Base-by-base conservation (phyloP, 805 yeast genomes). In the Wickerhamiella qilinensis region DNA sequence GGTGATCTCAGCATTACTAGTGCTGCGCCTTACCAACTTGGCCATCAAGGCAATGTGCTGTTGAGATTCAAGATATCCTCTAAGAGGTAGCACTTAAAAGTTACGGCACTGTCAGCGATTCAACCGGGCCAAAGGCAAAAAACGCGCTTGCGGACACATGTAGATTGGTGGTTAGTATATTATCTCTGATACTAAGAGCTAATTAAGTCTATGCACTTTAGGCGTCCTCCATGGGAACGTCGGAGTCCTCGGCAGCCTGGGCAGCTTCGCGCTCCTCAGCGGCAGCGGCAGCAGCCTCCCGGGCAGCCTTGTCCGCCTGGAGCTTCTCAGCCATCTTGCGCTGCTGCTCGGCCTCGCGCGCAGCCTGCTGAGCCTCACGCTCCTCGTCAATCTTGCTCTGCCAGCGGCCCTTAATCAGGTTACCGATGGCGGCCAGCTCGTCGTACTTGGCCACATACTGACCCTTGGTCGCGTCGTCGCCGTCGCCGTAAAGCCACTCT, bases 401-500 rank as follows among this genome's bases (percentile, higher is more conserved):
- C 69, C 83, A 91, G 68, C 98, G 78, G 55, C 95, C 97, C 68
- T 77, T 81, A 65, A 91, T 84, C 51, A 91, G 67, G 71, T 91
- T 88, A 62, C 98, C 98, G 52, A 77, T 68, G 32, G 94, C 73
- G 34, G 95, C 93, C 56, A 91, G 76, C 65, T 91, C 98, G 67
- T 91, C 97, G 66, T 85, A 85, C 66, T 82, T 86, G 57, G 98
- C 97, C 64, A 93, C 77, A 71, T 88, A 91, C 62, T 80, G 83
- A 53, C 91, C 98, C 75, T 91, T 86, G 56, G 86, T 71, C 46
- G 96, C 74, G 62, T 91, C 99, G 59, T 82, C 85, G 57, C 97
- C 97, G 41, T 85, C 98, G 46, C 81, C 94, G 64, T 91, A 91
- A 56, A 91, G 75, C 99, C 99, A 91, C 58, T 88, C 95, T 72